A percentile compares a stretch with the other conserved stretches of the same genome.
phyloP scores from a whole-genome alignment of 768 basidiomycete species.

The Boletus fagicola region DNA sequence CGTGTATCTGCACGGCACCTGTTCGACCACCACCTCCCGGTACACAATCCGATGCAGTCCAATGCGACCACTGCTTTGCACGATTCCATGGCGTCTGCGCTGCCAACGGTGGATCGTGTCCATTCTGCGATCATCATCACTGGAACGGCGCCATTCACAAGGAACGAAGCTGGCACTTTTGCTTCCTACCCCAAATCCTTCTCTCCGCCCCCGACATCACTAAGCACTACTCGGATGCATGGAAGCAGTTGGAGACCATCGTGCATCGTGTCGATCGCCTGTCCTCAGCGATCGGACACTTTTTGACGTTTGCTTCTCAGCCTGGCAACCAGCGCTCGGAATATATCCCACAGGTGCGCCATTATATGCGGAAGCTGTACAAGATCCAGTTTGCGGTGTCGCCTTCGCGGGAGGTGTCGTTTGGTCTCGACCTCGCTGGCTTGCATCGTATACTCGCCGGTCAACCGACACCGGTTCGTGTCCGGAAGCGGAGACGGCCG shows the following conservation, averaged over 20 bases:
- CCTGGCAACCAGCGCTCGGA: slow-evolving; percentile 70
- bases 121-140: slow-evolving; percentile 88
- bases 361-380: slow-evolving; percentile 89
- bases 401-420: slow-evolving; percentile 76
- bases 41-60: slow-evolving; percentile 75
- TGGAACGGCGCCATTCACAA: slow-evolving; percentile 87
- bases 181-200: slow-evolving; percentile 70
- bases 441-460: slow-evolving; percentile 78
- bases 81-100: slow-evolving; percentile 85
- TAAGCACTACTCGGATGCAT: slow-evolving; percentile 74
- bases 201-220: slow-evolving; percentile 74
- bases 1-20: slow-evolving; percentile 76
- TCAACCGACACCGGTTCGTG: slow-evolving; percentile 49
- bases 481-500: slow-evolving; percentile 57
- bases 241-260: slow-evolving; percentile 76
- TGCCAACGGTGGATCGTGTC: slow-evolving; percentile 86
- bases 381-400: slow-evolving; percentile 88
- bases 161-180: slow-evolving; percentile 81
- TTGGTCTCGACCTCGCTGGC: slow-evolving; percentile 78
- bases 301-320: slow-evolving; percentile 69
- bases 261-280: slow-evolving; percentile 78
- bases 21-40: slow-evolving; percentile 81
- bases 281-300: slow-evolving; percentile 73
- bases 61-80: slow-evolving; percentile 87
- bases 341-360: slow-evolving; percentile 78